phyloP scores from a whole-genome alignment of 805 yeast genomes.

The Pichia thaimueangensis region DNA sequence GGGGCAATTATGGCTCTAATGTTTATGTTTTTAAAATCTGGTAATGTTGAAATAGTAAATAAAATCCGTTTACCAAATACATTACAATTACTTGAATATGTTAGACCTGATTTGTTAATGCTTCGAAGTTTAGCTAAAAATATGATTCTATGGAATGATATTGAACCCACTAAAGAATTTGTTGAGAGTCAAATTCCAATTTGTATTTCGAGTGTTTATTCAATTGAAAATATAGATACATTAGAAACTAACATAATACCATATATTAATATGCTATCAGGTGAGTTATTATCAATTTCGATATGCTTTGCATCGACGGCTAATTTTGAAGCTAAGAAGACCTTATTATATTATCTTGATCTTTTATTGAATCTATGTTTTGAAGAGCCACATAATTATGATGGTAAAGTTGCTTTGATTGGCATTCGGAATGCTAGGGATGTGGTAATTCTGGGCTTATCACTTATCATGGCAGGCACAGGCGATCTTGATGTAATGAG shows the following conservation, averaged over 20 bases:
- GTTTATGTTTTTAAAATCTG: conserved; percentile 66
- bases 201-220: conserved; percentile 31
- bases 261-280: conserved; percentile 62
- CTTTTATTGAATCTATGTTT: conserved; percentile 38
- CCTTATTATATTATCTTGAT: conserved; percentile 52
- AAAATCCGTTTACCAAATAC: conserved; percentile 58
- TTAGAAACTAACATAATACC: conserved; percentile 59
- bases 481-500: conserved; percentile 80
- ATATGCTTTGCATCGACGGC: conserved; percentile 70
- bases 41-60: conserved; percentile 50
- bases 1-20: conserved; percentile 77
- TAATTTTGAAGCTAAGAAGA: conserved; percentile 44
- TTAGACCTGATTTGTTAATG: conserved; percentile 72
- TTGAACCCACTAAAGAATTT: conserved; percentile 50
- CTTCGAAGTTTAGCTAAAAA: conserved; percentile 58
- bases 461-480: conserved; percentile 82
- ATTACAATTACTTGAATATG: conserved; percentile 54
- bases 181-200: conserved; percentile 50
- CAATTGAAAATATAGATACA: conserved; percentile 21
- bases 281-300: conserved; percentile 68
- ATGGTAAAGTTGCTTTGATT: conserved; percentile 47
- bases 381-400: conserved; percentile 43
- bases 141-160: conserved; percentile 65
- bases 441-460: conserved; percentile 53
- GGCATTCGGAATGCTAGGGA: conserved; percentile 53